Evolutionary conservation across 2,329 filamentous ascomycete genomes (phyloP).

Genomic region (Penicillium sp.): DNA sequence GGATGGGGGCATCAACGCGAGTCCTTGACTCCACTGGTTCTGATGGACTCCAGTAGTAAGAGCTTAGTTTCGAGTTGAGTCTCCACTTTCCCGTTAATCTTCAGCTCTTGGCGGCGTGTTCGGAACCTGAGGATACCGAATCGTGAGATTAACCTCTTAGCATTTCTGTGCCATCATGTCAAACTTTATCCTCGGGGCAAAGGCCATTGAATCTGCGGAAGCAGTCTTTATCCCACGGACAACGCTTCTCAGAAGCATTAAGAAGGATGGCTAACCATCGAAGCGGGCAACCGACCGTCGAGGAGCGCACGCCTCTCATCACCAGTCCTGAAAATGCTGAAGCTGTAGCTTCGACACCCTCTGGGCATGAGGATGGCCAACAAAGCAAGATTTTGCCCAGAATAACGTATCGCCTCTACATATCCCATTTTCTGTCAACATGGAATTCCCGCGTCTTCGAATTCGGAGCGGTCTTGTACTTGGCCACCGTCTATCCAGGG

Average conservation of each 20-base stretch:
- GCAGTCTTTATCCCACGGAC: background rate
- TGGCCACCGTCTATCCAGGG: constrained; percentile 54
- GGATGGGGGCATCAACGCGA: background rate
- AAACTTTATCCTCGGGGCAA: background rate
- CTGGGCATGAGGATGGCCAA: background rate
- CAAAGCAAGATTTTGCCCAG: background rate
- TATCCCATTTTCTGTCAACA: constrained; percentile 60
- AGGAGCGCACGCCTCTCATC: background rate
- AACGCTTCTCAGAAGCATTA: background rate
- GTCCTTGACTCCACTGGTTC: background rate
- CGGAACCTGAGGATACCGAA: background rate
- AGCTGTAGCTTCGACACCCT: background rate
- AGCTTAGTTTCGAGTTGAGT: background rate
- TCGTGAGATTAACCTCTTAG: background rate
- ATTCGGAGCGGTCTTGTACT: constrained; percentile 58
- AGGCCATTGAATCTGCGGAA: background rate
- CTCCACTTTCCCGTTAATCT: background rate
- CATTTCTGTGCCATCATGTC: background rate
- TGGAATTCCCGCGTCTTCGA: constrained; percentile 64
- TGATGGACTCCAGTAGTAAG: background rate
- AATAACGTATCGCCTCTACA: constrained; percentile 46
- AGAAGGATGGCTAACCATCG: background rate
- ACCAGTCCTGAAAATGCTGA: background rate
- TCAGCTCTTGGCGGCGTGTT: background rate
- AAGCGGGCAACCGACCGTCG: background rate